Percentiles rank a stretch among this genome's conserved stretches.
Evolutionary conservation across 805 yeast genomes (phyloP).

Genomic region (Blastobotrys chiropterorum): DNA sequence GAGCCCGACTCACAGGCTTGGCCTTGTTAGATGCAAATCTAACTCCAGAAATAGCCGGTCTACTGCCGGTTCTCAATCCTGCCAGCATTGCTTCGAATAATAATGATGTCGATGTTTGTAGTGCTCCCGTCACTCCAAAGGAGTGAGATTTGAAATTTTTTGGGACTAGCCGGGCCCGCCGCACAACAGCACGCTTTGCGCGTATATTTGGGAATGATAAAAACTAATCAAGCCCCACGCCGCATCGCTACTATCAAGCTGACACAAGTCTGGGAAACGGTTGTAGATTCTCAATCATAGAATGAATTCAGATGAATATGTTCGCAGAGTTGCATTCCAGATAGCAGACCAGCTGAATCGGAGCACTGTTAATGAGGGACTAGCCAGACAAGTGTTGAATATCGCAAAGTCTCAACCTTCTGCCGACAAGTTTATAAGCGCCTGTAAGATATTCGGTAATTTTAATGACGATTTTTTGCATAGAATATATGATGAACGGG

Average conservation of each 20-base stretch:
- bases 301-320: conserved; percentile 8
- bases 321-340: conserved; percentile 12
- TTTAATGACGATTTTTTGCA: conserved; percentile 20
- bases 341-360: conserved; percentile 21
- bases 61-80: background rate
- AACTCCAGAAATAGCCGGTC: background rate
- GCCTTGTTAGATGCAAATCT: conserved; percentile 6
- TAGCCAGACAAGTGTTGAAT: conserved; percentile 18
- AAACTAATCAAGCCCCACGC: background rate
- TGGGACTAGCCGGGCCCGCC: background rate
- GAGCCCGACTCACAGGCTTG: background rate
- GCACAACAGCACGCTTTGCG: background rate
- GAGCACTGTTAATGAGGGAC: conserved; percentile 14
- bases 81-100: background rate
- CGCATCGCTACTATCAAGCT: background rate
- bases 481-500: conserved; percentile 13
- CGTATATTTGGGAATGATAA: background rate
- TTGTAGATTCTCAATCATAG: background rate
- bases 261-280: background rate
- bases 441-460: conserved; percentile 24
- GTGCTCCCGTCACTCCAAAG: background rate
- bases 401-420: conserved; percentile 14
- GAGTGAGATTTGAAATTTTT: conserved; percentile 1
- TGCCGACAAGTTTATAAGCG: conserved; percentile 15
- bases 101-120: background rate